Base-by-base conservation (phyloP, 192 early-diverging fungal genomes). In the Mortierella antarctica region DNA sequence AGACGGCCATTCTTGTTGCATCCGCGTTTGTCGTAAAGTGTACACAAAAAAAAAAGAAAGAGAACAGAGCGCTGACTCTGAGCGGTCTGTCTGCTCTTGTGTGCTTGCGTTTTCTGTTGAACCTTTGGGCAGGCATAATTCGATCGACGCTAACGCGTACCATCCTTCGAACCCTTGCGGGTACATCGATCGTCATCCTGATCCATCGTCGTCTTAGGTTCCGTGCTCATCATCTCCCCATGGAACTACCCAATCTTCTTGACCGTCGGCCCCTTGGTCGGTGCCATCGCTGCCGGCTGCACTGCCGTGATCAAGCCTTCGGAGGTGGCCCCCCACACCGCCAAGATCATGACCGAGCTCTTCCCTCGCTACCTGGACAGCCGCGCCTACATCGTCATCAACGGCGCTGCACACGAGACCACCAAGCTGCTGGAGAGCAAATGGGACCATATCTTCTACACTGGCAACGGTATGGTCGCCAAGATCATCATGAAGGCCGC, bases 361-460 rank as follows among this genome's bases (percentile, higher is more conserved):
- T 14, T 98, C 9, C 87, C 90, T 20, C 86, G 91, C 79, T 97
- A 94, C 74, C 81, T 99, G 56, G 96, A 97, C 72, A 72, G 79
- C 48, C 60, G 64, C 15, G 86, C 89, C 41, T 86, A 93, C 58
- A 83, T 84, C 7, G 90, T 96, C 39, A 88, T 98, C 58, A 90
- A 92, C 70, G 97, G 96, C 48, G 95, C 78, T 40, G 89, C 92
- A 7, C 72, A 83, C 7, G 93, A 97, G 84, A 92, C 96, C 8
- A 94, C 94, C 1, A 68, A 64, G 50, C 83, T 99, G 70, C 89
- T 98, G 39, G 83, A 87, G 49, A 67, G 91, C 53, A 88, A 87
- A 58, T 97, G 95, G 66, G 95, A 99, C 83, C 92, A 96, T 76
- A 96, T 96, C 78, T 95, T 95, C 62, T 99, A 96, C 83, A 99